Conservation (phyloP, 2,329 filamentous ascomycete genomes). For the Fusarium sp. region DNA sequence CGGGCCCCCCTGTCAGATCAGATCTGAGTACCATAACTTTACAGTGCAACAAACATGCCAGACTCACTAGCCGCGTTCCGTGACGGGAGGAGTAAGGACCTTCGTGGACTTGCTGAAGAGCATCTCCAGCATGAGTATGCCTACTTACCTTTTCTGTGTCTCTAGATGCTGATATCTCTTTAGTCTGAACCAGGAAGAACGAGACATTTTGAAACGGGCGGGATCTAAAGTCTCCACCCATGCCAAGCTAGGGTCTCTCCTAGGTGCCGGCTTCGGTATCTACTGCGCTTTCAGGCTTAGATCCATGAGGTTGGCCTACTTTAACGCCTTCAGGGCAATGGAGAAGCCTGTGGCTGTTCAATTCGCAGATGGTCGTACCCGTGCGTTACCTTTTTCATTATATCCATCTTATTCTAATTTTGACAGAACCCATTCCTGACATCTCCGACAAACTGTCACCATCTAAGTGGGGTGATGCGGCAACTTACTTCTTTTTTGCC, state of each 20-base stretch:
- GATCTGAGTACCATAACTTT: background rate
- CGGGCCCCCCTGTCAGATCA: background rate
- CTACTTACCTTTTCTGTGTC: no score
- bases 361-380: constrained; percentile 3
- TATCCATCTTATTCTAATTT: background rate
- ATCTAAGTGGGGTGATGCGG: constrained; percentile 1
- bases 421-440: constrained; percentile 1
- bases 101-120: background rate
- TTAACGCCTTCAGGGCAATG: constrained; percentile 5
- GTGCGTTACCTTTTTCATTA: background rate
- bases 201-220: background rate
- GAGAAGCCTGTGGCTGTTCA: constrained; percentile 1
- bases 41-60: background rate
- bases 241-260: background rate
- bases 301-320: constrained; percentile 11
- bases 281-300: background rate
- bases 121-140: constrained; percentile 13
- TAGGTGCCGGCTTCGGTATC: background rate
- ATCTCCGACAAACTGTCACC: background rate
- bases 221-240: constrained; percentile 1
- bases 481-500: constrained; percentile 2
- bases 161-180: no score
- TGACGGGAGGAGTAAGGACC: background rate
- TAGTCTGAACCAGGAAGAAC: background rate
- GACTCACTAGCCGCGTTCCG: constrained; percentile 10